A percentile compares a stretch with the other conserved stretches of the same genome.
These are phyloP conservation scores for Rosa chinensis DNA, from an alignment of 306 rosid genomes.

Conservation along the genomic window DNA sequence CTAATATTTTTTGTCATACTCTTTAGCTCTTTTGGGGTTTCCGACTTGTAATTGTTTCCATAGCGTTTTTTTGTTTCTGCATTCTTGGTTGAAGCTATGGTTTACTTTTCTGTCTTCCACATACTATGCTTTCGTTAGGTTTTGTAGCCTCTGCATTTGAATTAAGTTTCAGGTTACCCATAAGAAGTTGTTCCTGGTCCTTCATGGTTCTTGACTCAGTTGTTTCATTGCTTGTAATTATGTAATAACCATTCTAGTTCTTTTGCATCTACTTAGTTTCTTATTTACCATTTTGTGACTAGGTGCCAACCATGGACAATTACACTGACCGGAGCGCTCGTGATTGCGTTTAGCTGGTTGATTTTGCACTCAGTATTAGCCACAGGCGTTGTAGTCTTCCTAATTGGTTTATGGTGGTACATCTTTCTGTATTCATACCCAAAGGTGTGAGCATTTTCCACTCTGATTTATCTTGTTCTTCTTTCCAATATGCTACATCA, in stretches of 20 bases:
- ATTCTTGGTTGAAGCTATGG: background rate
- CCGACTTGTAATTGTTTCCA: background rate
- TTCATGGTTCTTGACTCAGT: background rate
- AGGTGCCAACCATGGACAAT: constrained; percentile 74
- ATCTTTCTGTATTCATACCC: constrained; percentile 87
- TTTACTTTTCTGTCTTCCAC: background rate
- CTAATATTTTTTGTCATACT: background rate
- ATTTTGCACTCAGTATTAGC: constrained; percentile 44
- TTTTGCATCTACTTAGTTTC: background rate
- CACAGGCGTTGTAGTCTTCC: constrained; percentile 32
- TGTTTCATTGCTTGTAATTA: background rate
- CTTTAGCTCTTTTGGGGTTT: background rate
- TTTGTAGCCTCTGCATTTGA: background rate
- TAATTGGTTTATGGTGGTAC: constrained; percentile 81
- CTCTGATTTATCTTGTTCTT: background rate
- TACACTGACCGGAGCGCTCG: constrained; percentile 39
- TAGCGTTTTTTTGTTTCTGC: background rate
- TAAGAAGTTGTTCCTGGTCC: background rate
- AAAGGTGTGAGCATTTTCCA: constrained; percentile 44
- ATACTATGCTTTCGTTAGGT: background rate
- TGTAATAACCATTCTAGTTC: background rate
- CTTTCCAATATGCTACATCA: background rate
- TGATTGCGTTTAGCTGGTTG: constrained; percentile 60
- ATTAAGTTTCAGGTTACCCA: background rate
- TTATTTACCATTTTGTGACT: background rate